Conservation (phyloP, 2,329 filamentous ascomycete genomes). For the Xylaria sp. region DNA sequence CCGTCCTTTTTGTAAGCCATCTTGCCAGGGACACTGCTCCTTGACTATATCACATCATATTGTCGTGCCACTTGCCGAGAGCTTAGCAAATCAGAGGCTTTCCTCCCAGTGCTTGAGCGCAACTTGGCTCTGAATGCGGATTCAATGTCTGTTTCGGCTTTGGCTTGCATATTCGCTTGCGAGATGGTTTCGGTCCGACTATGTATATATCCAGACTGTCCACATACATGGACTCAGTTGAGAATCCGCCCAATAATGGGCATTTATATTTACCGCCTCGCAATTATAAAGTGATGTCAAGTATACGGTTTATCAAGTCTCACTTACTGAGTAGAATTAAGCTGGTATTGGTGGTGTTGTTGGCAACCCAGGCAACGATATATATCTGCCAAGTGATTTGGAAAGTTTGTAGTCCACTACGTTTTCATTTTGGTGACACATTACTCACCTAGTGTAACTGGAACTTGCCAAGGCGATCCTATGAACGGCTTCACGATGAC, state of each 20-base stretch:
- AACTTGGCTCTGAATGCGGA: conserved; percentile 12
- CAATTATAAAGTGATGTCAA: conserved; percentile 1
- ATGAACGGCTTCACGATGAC: conserved; percentile 3
- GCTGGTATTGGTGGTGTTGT: neutral
- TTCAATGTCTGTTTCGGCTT: conserved; percentile 18
- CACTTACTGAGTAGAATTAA: neutral
- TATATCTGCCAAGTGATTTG: neutral
- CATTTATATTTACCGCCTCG: neutral
- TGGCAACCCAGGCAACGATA: neutral
- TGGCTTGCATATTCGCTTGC: conserved; percentile 28
- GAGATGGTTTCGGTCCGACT: conserved; percentile 24
- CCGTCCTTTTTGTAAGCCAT: conserved; percentile 24
- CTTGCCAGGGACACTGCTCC: neutral
- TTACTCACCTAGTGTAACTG: conserved; percentile 13
- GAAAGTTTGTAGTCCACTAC: conserved; percentile 3
- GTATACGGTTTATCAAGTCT: neutral
- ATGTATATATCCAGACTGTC: conserved; percentile 13
- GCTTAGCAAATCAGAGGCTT: conserved; percentile 14
- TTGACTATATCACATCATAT: conserved; percentile 19
- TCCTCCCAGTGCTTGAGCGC: conserved; percentile 5
- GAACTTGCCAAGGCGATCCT: neutral
- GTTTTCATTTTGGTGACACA: conserved; percentile 4
- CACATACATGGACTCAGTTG: neutral
- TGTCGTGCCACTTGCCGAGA: conserved; percentile 8
- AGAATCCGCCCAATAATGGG: neutral